phyloP scores from a whole-genome alignment of 2,329 filamentous ascomycete genomes.

The Ceratocystis papillata region DNA sequence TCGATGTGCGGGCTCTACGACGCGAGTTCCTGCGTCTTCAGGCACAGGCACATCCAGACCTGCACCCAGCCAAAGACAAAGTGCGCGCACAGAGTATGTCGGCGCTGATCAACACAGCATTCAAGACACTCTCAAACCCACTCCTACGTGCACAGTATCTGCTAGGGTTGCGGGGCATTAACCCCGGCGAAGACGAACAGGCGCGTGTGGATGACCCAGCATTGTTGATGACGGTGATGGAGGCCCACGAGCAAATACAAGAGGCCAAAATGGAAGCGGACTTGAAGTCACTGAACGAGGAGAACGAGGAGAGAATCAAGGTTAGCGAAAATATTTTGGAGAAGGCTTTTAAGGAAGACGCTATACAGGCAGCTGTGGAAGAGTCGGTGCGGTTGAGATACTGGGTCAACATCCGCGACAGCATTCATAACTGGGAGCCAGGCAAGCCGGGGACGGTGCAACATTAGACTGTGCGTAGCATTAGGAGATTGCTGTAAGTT shows the following conservation, averaged over 20 bases:
- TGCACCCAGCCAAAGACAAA: slow-evolving; percentile 44
- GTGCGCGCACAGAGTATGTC: slow-evolving; percentile 63
- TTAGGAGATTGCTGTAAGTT: neutral
- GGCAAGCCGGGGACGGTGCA: slow-evolving; percentile 51
- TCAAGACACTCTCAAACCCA: slow-evolving; percentile 70
- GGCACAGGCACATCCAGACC: slow-evolving; percentile 62
- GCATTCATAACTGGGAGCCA: slow-evolving; percentile 71
- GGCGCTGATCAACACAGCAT: slow-evolving; percentile 80
- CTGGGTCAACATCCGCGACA: slow-evolving; percentile 80
- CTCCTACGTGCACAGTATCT: slow-evolving; percentile 81
- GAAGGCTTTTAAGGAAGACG: slow-evolving; percentile 52
- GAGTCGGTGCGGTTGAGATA: slow-evolving; percentile 75
- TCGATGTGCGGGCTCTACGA: slow-evolving; percentile 60
- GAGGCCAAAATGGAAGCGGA: slow-evolving; percentile 57
- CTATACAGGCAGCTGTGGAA: slow-evolving; percentile 53
- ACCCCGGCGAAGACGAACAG: slow-evolving; percentile 69
- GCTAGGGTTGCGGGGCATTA: slow-evolving; percentile 60
- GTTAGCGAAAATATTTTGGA: slow-evolving; percentile 54
- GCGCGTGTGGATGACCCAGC: slow-evolving; percentile 56
- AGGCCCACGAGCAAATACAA: slow-evolving; percentile 66
- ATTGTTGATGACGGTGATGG: slow-evolving; percentile 68
- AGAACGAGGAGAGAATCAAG: slow-evolving; percentile 58
- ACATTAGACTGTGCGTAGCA: slow-evolving; percentile 32
- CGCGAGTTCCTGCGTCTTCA: slow-evolving; percentile 82
- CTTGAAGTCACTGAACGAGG: slow-evolving; percentile 45